Evolutionary conservation across 306 rosid species (phyloP).

Genomic region (Fragaria ananassa): DNA sequence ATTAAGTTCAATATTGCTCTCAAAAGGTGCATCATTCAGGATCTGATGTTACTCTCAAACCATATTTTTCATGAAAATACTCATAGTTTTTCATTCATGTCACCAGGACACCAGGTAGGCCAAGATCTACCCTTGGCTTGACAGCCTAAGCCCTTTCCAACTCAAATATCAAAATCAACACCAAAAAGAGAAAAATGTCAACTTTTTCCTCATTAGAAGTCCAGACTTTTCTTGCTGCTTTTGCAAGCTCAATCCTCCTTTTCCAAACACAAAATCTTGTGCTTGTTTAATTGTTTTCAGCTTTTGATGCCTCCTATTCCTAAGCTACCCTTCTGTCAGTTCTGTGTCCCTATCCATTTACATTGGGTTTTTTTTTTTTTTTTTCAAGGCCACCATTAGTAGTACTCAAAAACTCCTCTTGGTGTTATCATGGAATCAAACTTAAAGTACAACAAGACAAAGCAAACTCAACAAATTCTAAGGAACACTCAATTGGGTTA

Average conservation of each 20-base stretch:
- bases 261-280: constrained; percentile 44
- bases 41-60: not conserved
- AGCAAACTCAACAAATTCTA: constrained; percentile 5
- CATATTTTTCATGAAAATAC: constrained; percentile 10
- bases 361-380: constrained; percentile 15
- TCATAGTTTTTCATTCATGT: constrained; percentile 25
- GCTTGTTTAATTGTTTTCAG: constrained; percentile 27
- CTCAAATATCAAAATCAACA: constrained; percentile 47
- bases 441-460: constrained; percentile 27
- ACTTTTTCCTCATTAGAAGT: constrained; percentile 39
- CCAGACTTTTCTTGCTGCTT: constrained; percentile 46
- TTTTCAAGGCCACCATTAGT: not conserved
- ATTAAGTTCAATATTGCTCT: not conserved
- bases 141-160: constrained; percentile 45
- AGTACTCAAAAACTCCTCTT: not conserved
- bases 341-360: constrained; percentile 43
- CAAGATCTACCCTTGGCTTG: constrained; percentile 29
- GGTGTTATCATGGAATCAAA: constrained; percentile 16
- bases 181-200: constrained; percentile 33
- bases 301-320: constrained; percentile 22
- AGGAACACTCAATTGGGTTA: constrained; percentile 1
- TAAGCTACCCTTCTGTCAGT: constrained; percentile 27
- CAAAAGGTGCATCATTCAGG: constrained; percentile 5
- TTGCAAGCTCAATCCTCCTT: constrained; percentile 39
- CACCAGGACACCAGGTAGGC: constrained; percentile 22